These are phyloP conservation scores for Rhododendron molle DNA, from an alignment of 148 eudicot species.

Conservation along the genomic window DNA sequence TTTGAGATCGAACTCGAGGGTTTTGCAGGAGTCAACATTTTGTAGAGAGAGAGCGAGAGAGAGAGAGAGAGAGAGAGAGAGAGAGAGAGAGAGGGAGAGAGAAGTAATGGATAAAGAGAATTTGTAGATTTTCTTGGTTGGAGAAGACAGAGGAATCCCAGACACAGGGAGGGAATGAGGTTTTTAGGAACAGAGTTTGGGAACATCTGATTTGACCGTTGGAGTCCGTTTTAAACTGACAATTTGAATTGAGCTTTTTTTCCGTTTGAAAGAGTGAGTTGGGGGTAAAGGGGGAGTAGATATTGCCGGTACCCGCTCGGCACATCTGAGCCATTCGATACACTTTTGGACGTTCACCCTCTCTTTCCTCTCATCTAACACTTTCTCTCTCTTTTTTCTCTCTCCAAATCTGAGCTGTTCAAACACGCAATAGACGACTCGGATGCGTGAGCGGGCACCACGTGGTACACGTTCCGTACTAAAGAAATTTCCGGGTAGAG, in stretches of 20 bases:
- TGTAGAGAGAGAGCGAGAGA: not conserved
- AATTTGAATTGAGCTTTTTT: conserved; percentile 1
- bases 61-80: not conserved
- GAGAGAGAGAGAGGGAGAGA: not conserved
- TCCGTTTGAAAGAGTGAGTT: not conserved
- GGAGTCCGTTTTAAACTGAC: not conserved
- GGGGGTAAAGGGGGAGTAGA: too few species aligned
- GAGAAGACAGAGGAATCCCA: not conserved
- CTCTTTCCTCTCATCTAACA: too few species aligned
- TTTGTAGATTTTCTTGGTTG: not conserved
- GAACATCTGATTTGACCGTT: conserved; percentile 10
- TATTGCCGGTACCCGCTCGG: too few species aligned
- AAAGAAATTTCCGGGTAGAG: too few species aligned
- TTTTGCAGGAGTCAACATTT: conserved; percentile 37
- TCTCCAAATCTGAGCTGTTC: too few species aligned
- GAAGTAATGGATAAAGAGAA: not conserved
- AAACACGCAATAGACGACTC: too few species aligned
- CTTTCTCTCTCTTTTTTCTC: too few species aligned
- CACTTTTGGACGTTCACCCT: too few species aligned
- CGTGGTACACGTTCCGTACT: too few species aligned
- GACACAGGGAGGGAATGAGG: not conserved
- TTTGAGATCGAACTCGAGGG: conserved; percentile 30
- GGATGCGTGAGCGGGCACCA: too few species aligned
- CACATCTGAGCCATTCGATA: too few species aligned
- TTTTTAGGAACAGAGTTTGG: not conserved